Evolutionary conservation across 306 rosid species (phyloP).

Genomic region (Oxytropis ochrocephala): DNA sequence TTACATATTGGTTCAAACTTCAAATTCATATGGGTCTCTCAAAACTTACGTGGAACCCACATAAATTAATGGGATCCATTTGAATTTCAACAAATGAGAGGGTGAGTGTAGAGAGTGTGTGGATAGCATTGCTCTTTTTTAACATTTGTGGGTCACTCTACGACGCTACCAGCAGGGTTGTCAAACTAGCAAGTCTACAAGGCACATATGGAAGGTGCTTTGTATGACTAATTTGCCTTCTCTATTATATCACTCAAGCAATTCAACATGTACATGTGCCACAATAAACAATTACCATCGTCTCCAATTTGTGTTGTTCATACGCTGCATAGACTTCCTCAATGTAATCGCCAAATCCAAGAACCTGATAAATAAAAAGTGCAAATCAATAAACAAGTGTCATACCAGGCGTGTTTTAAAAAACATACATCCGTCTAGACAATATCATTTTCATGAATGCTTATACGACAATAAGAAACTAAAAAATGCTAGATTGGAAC

Average conservation of each 20-base stretch:
- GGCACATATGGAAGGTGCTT: too few relatives aligned
- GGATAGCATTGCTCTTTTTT: too few relatives aligned
- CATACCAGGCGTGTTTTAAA: not conserved
- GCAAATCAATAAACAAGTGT: conserved; percentile 15
- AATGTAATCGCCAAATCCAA: conserved; percentile 82
- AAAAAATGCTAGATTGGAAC: not conserved
- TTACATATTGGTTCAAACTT: too few relatives aligned
- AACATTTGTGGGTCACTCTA: not conserved
- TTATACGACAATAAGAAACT: not conserved
- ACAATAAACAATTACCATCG: conserved; percentile 52
- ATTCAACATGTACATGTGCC: conserved; percentile 3
- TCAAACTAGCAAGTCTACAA: too few relatives aligned
- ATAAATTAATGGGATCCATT: too few relatives aligned
- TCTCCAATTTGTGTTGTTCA: conserved; percentile 85
- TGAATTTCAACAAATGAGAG: too few relatives aligned
- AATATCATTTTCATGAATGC: not conserved
- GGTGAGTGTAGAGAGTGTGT: too few relatives aligned
- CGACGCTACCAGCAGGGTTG: not conserved
- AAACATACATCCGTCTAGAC: not conserved
- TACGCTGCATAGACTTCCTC: conserved; percentile 90
- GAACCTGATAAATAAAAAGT: conserved; percentile 51
- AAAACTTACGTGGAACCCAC: too few relatives aligned
- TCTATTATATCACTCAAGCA: conserved; percentile 1
- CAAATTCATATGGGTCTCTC: too few relatives aligned
- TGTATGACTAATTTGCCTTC: too few relatives aligned